Percentiles rank a stretch among this genome's conserved stretches.
phyloP scores from a whole-genome alignment of 1,284 basidiomycete genomes.

The Malassezia dermatis region DNA sequence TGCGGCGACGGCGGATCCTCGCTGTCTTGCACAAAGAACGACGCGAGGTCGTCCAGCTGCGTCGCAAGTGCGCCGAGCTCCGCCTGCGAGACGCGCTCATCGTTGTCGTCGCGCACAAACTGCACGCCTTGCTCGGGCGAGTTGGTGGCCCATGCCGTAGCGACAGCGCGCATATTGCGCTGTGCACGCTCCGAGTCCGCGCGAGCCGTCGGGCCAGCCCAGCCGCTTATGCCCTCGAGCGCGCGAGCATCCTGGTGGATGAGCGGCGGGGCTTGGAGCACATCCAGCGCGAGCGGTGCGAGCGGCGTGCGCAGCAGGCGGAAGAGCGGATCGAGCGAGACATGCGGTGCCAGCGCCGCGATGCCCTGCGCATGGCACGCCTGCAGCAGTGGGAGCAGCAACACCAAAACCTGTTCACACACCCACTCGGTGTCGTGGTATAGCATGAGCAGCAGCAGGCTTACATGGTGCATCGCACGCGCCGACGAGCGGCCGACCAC shows the following conservation, averaged over 20 bases:
- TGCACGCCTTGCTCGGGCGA: slow-evolving; percentile 23
- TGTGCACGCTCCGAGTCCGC: slow-evolving; percentile 31
- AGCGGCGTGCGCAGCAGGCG: slow-evolving; percentile 75
- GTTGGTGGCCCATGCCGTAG: slow-evolving; percentile 17
- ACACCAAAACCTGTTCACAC: slow-evolving; percentile 69
- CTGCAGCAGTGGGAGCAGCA: slow-evolving; percentile 77
- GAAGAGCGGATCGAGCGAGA: slow-evolving; percentile 76
- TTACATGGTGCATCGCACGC: slow-evolving; percentile 56
- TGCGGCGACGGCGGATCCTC: slow-evolving; percentile 19
- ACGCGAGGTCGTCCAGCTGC: slow-evolving; percentile 42
- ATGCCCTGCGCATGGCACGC: slow-evolving; percentile 6
- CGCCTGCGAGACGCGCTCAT: slow-evolving; percentile 4
- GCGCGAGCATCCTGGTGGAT: slow-evolving; percentile 51
- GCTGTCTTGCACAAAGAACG: slow-evolving; percentile 39
- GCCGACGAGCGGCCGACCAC: slow-evolving; percentile 23
- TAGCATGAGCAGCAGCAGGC: slow-evolving; percentile 71
- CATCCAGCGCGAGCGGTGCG: slow-evolving; percentile 72
- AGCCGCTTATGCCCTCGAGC: slow-evolving; percentile 52
- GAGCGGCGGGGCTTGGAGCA: slow-evolving; percentile 71
- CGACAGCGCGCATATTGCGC: slow-evolving; percentile 26
- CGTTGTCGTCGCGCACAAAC: background rate
- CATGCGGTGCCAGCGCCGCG: slow-evolving; percentile 57
- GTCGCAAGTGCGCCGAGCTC: slow-evolving; percentile 36
- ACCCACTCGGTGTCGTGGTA: slow-evolving; percentile 76
- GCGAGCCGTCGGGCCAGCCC: slow-evolving; percentile 35